Percentiles rank a stretch among this genome's conserved stretches.
Conservation (phyloP, 2,329 filamentous ascomycete genomes). For the Arachnopeziza araneosa region DNA sequence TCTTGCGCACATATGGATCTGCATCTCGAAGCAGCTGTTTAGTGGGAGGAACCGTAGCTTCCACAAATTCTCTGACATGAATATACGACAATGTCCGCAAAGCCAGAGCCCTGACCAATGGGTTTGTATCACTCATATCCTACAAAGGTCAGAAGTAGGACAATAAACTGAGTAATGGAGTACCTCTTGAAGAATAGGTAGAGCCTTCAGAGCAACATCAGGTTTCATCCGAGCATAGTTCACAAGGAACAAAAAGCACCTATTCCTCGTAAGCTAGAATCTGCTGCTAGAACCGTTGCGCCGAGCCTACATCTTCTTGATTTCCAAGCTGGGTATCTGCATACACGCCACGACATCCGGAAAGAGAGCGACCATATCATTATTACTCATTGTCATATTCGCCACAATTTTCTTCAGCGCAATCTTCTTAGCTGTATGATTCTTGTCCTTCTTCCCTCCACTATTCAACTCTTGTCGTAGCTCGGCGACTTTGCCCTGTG, state of each 20-base stretch:
- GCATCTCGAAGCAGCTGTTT: constrained; percentile 77
- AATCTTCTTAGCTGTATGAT: constrained; percentile 90
- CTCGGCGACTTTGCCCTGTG: constrained; percentile 98
- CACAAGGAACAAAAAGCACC: constrained; percentile 96
- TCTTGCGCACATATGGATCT: constrained; percentile 97
- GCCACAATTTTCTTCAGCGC: constrained; percentile 98
- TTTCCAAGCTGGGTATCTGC: constrained; percentile 89
- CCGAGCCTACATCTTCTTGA: constrained; percentile 92
- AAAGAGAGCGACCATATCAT: constrained; percentile 97
- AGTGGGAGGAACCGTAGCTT: constrained; percentile 78
- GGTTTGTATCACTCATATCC: constrained; percentile 93
- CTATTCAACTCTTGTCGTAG: constrained; percentile 89
- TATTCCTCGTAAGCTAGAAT: constrained; percentile 34
- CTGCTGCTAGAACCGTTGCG: constrained; percentile 7
- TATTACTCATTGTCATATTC: constrained; percentile 99
- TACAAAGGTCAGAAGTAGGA: constrained; percentile 31
- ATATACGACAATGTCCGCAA: constrained; percentile 96
- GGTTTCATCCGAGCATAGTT: constrained; percentile 95
- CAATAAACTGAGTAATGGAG: constrained; percentile 21
- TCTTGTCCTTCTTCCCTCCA: constrained; percentile 97
- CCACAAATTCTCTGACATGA: constrained; percentile 92
- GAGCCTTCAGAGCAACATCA: constrained; percentile 86
- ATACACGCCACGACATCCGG: constrained; percentile 94
- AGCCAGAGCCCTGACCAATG: constrained; percentile 84
- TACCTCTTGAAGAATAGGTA: constrained; percentile 80